Evolutionary conservation across 352 stramenopile genomes (phyloP), one percentile per base, ranked within the genome.

Genomic region (Phytophthora meadii): DNA sequence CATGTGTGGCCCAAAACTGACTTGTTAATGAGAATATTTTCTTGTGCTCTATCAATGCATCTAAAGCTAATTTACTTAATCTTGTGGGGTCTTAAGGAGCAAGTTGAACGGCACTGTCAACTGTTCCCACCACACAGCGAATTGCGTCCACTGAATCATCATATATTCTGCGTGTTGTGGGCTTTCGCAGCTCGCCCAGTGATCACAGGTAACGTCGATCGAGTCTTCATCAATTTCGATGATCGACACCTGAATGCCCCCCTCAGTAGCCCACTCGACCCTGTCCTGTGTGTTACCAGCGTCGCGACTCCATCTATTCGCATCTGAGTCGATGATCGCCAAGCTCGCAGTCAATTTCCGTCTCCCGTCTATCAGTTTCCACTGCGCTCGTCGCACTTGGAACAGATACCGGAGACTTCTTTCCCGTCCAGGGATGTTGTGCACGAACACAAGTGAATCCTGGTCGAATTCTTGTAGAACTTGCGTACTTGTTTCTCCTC

Each of bases 41-140:
- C n/a, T n/a, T n/a, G n/a, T n/a, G n/a, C n/a, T 22, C 22, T 2
- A 22, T 22, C 22, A 22, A 22, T 22, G 22, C 22, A 22, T 22
- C 22, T 22, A 2, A 22, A 22, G 22, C 22, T 22, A 22, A 22
- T 22, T 22, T 22, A 22, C 22, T 22, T 1, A 22, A 22, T 22
- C 22, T 22, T 22, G 34, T 40, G 69, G 90, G 44, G 69, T 82
- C n/a, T 72, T 88, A n/a, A 84, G 76, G 30, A 86, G 82, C 55
- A 89, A 88, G 50, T 90, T 94, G 61, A 82, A 90, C 57, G 84
- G 86, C 47, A 57, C 61, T 41, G 34, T 60, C 9, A 80, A 41
- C 41, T 86, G 74, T 60, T 88, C 79, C 79, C 79, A 88, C 25
- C 79, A 78, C 24, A 83, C 74, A 44, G 81, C 61, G 27, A 88